Evolutionary conservation across 192 early-diverging fungal species (phyloP).

Genomic region (Coemansia sp.): DNA sequence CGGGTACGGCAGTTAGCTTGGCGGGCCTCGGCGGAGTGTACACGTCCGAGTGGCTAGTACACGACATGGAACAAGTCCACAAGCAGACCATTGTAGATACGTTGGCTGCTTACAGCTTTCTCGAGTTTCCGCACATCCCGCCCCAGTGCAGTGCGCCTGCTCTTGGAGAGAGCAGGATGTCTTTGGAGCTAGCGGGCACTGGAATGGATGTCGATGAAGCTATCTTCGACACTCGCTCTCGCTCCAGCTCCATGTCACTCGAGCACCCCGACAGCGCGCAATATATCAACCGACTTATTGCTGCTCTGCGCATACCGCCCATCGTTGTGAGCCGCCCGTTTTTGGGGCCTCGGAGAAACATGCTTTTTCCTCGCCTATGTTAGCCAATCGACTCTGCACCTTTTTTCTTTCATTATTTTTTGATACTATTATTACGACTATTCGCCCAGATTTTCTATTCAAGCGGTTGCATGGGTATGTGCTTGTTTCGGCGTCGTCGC

Average conservation of each 20-base stretch:
- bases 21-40: constrained; percentile 32
- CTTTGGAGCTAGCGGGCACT: background rate
- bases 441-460: background rate
- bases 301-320: constrained; percentile 30
- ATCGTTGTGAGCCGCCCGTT: constrained; percentile 42
- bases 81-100: constrained; percentile 14
- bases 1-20: background rate
- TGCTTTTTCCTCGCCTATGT: constrained; percentile 34
- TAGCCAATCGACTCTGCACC: background rate
- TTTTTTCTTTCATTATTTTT: constrained; percentile 3
- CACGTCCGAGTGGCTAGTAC: constrained; percentile 16
- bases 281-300: constrained; percentile 28
- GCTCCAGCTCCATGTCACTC: constrained; percentile 19
- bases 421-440: background rate
- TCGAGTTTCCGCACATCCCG: background rate
- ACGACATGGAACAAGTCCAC: constrained; percentile 5
- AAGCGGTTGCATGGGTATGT: background rate
- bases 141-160: background rate
- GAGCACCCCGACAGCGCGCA: constrained; percentile 12
- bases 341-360: constrained; percentile 26
- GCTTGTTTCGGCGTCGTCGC: background rate
- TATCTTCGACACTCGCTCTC: constrained; percentile 20
- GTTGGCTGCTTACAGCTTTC: background rate
- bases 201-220: constrained; percentile 39
- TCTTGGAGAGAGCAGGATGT: background rate